Evolutionary conservation across 2,329 filamentous ascomycete species (phyloP).

Genomic region (Pseudopyricularia cyperi): DNA sequence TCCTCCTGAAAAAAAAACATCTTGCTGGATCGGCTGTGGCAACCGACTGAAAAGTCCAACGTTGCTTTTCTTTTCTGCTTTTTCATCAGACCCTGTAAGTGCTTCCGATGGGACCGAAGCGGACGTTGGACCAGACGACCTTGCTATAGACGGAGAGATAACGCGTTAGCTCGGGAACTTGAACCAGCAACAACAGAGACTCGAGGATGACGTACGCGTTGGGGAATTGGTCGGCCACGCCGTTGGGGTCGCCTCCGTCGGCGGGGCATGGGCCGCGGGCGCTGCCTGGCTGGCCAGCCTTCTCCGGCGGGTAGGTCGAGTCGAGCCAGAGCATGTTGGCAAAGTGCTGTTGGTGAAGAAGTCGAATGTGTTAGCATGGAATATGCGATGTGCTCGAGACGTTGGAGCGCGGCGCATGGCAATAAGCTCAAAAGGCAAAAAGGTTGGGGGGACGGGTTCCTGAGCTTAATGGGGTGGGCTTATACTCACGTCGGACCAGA

Average conservation of each 20-base stretch:
- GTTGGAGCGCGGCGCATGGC: too few relatives aligned
- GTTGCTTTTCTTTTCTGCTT: too few relatives aligned
- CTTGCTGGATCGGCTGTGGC: too few relatives aligned
- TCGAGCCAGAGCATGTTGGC: slow-evolving; percentile 52
- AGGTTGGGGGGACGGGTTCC: too few relatives aligned
- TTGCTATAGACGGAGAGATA: background rate
- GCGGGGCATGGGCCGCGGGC: slow-evolving; percentile 28
- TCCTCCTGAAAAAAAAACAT: too few relatives aligned
- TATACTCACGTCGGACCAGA: slow-evolving; percentile 33
- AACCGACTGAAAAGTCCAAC: too few relatives aligned
- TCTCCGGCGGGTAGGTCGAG: slow-evolving; percentile 35
- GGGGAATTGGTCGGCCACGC: slow-evolving; percentile 21
- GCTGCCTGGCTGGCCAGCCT: slow-evolving; percentile 21
- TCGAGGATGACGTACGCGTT: slow-evolving; percentile 26
- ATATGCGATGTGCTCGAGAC: too few relatives aligned
- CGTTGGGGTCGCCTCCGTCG: slow-evolving; percentile 23
- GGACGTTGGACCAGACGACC: slow-evolving; percentile 30
- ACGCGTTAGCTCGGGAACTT: too few relatives aligned
- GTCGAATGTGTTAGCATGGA: too few relatives aligned
- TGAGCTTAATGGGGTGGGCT: too few relatives aligned
- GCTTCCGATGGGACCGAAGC: slow-evolving; percentile 29
- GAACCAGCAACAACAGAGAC: too few relatives aligned
- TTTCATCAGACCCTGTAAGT: slow-evolving; percentile 15
- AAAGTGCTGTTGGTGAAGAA: slow-evolving; percentile 32
- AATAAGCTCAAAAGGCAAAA: too few relatives aligned